Conservation (phyloP, 768 basidiomycete genomes). For the Tylopilus sp. region DNA sequence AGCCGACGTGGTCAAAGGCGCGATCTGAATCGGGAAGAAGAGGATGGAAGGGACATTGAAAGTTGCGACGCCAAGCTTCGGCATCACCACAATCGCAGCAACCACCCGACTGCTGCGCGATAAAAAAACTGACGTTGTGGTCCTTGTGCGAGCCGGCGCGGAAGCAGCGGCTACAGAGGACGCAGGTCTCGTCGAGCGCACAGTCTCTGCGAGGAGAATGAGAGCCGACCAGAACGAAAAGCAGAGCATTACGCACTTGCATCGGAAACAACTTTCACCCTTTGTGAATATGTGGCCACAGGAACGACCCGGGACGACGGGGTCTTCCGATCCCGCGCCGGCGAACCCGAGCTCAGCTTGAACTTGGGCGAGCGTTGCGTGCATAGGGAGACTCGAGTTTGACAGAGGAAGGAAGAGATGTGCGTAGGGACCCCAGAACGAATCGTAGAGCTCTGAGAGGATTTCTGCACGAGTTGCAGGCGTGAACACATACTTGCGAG, state of each 20-base stretch:
- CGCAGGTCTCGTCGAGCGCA: constrained; percentile 83
- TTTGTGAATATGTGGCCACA: constrained; percentile 87
- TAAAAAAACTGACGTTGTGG: constrained; percentile 92
- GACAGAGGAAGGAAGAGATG: constrained; percentile 70
- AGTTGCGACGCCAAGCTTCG: constrained; percentile 75
- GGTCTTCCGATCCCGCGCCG: constrained; percentile 59
- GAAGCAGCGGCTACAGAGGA: constrained; percentile 88
- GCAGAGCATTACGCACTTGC: constrained; percentile 65
- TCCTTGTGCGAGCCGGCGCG: constrained; percentile 79
- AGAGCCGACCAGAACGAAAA: constrained; percentile 1
- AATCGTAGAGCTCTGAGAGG: constrained; percentile 74
- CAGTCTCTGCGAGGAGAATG: constrained; percentile 64
- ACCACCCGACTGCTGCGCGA: constrained; percentile 86
- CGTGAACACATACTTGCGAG: constrained; percentile 74
- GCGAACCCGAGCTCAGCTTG: constrained; percentile 56
- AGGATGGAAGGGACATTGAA: constrained; percentile 76
- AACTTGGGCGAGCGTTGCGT: constrained; percentile 65
- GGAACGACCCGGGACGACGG: constrained; percentile 61
- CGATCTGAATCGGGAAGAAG: constrained; percentile 32
- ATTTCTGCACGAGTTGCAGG: constrained; percentile 75
- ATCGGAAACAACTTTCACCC: constrained; percentile 90
- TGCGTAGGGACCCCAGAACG: constrained; percentile 77
- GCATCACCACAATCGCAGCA: constrained; percentile 95
- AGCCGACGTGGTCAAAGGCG: constrained; percentile 4
- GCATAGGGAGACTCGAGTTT: constrained; percentile 57